Evolutionary conservation across 805 yeast genomes (phyloP), one percentile per base, ranked within the genome.

Genomic region (Candida vaughaniae): DNA sequence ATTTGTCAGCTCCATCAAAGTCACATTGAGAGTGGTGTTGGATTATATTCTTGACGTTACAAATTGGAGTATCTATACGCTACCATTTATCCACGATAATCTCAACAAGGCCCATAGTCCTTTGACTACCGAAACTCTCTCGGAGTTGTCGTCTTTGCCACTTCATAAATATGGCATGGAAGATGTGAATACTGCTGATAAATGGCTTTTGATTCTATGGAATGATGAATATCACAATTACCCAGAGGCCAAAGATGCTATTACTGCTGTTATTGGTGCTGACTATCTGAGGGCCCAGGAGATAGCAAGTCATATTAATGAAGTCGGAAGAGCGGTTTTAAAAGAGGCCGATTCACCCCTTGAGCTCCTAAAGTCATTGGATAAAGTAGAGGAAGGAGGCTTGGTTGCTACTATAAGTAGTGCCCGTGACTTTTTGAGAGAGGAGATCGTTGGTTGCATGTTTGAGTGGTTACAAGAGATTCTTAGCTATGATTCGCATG

Each of bases 211-310:
- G 22, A 52, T 81, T 16, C 64, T 83, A n/a, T 85, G 90, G 84
- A 85, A 85, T 55, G 95, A 85, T 52, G 93, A 85, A 49, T 70
- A 67, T 46, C 93, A 85, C 50, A 75, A 77, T 48, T 75, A 71
- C 46, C 64, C 69, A 2, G 75, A 77, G 39, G 85, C 85, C 1
- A 65, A 63, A 12, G 55, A 58, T 9, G 77, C 78, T 3, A 66
- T 80, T 25, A 46, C 47, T 4, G 53, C 55, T 2, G 69, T 69
- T 1, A 51, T 61, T 1, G 62, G 57, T 0, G 50, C 45, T 8
- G 39, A 48, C 11, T 51, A 47, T 3, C 40, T 31, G 1, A 46
- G 45, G 15, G 73, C 77, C 1, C 47, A 59, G 31, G 46, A 38
- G 14, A 41, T 66, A 3, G 73, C 85, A 0, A 52, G 60, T 1